These are phyloP conservation scores for Xylariomycetidae sp. DNA, from an alignment of 2,329 filamentous ascomycete species.

Conservation along the genomic window DNA sequence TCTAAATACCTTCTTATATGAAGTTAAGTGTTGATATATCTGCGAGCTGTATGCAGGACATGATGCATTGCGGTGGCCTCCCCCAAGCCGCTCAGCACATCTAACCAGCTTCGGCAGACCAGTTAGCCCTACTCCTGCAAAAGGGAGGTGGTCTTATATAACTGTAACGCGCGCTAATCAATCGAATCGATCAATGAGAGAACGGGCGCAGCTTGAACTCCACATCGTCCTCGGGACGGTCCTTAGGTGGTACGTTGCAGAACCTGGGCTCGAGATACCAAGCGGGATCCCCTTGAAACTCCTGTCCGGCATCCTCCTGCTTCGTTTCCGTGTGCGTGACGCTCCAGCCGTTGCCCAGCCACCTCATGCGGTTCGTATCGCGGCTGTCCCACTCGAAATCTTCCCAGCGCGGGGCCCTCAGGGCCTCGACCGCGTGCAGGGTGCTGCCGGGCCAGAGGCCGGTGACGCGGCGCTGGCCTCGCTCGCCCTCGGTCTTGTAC, in stretches of 20 bases:
- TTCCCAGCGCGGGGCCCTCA: constrained; percentile 40
- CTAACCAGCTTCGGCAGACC: too few species aligned
- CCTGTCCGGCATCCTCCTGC: constrained; percentile 3
- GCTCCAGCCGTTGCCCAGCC: constrained; percentile 39
- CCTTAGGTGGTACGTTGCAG: constrained; percentile 17
- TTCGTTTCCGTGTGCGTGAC: constrained; percentile 30
- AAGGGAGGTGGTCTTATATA: too few species aligned
- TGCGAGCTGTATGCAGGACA: too few species aligned
- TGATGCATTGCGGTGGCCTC: too few species aligned
- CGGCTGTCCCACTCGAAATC: constrained; percentile 36
- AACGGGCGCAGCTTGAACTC: constrained; percentile 25
- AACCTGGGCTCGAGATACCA: constrained; percentile 28
- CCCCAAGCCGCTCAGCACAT: too few species aligned
- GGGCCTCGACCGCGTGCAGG: constrained; percentile 37
- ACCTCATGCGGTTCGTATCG: constrained; percentile 30
- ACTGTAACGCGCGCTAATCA: too few species aligned
- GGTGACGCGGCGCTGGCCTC: constrained; percentile 31
- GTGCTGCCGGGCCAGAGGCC: constrained; percentile 42
- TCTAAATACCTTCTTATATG: too few species aligned
- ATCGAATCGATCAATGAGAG: constrained; percentile 23
- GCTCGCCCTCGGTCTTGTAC: constrained; percentile 44
- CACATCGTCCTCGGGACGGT: constrained; percentile 22
- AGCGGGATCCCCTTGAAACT: constrained; percentile 24
- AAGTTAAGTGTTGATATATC: too few species aligned
- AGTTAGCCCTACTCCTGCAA: too few species aligned